Base-by-base conservation (phyloP, 1,284 basidiomycete species). In the Leccinum griseonigrum region DNA sequence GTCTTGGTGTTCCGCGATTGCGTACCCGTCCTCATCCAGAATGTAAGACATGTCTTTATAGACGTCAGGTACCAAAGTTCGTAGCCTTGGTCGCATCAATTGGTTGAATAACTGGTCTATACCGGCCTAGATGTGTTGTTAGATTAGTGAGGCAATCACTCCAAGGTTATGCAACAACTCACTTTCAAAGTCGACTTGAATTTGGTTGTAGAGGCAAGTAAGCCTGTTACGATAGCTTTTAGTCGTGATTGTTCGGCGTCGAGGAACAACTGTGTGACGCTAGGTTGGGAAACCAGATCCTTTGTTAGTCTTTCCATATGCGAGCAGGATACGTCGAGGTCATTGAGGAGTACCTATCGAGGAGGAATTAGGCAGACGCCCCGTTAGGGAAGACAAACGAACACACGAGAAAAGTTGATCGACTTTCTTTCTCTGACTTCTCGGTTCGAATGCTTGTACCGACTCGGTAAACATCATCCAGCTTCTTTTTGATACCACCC, bases 31-130 rank as follows among this genome's bases (percentile, higher is more conserved):
- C 62, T 99, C 97, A 70, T 97, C 93, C 14, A 98, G 78, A 16
- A 92, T 76, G 73, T 99, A 99, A 4, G 87, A 86, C 3, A 95
- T 83, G 63, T 97, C 95, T 69, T 89, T 92, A 75, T 97, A 97
- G 10, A 95, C 85, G 60, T 99, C 97, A 4, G 86, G 76, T 43
- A 98, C 82, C 54, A 99, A 79, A 11, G 86, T 90, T 18, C 95
- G 86, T 36, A 99, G 75, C 61, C 90, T 89, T 0, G 96, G 94
- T 28, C 94, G 84, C 60, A 96, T 84, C 9, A 98, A 81, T 71
- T 97, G 94, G 66, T 94, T 96, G 80, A 98, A 98, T 26, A 98
- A 79, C 69, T 96, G 94, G 67, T 98, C 97, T 48, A 98, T 82
- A 38, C 96, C 94, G 10, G 85, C 82, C 88, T 96, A 40, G 59